Percentiles rank a stretch among this genome's conserved stretches.
Evolutionary conservation across 202 grass and related monocot species (phyloP).

Genomic region (Eragrostis tef): DNA sequence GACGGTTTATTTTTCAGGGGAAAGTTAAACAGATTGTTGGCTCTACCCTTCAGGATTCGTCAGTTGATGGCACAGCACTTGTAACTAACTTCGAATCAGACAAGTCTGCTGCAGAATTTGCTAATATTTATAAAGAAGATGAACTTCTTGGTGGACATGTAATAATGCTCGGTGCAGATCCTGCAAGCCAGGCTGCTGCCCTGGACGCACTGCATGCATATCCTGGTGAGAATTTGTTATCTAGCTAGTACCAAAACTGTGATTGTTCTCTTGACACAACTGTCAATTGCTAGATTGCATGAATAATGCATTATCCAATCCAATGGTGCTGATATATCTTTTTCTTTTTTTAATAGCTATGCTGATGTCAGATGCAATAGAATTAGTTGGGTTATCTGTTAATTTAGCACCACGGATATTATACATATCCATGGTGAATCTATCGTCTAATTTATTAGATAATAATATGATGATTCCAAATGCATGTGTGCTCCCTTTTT

Average conservation of each 20-base stretch:
- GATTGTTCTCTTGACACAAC: not conserved
- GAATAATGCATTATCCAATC: not conserved
- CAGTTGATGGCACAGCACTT: conserved; percentile 46
- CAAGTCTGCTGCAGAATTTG: conserved; percentile 73
- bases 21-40: conserved; percentile 99
- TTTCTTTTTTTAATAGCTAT: not conserved
- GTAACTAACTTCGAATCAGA: conserved; percentile 96
- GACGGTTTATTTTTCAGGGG: conserved; percentile 45
- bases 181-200: conserved; percentile 63
- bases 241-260: conserved; percentile 4
- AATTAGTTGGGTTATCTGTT: not conserved
- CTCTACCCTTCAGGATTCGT: conserved; percentile 75
- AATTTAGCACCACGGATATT: not conserved
- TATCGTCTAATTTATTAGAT: not conserved
- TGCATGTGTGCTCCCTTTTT: not conserved
- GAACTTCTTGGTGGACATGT: conserved; percentile 73
- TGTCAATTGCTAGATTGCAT: not conserved
- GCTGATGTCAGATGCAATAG: not conserved
- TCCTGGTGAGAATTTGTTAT: conserved; percentile 61
- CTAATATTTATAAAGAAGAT: conserved; percentile 68
- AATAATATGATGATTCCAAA: not conserved
- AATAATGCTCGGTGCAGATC: conserved; percentile 90
- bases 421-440: not conserved
- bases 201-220: conserved; percentile 76
- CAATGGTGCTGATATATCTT: not conserved